Evolutionary conservation across 2,329 filamentous ascomycete species (phyloP), one percentile per base, ranked within the genome.

Genomic region (Ceratocystis papillata): DNA sequence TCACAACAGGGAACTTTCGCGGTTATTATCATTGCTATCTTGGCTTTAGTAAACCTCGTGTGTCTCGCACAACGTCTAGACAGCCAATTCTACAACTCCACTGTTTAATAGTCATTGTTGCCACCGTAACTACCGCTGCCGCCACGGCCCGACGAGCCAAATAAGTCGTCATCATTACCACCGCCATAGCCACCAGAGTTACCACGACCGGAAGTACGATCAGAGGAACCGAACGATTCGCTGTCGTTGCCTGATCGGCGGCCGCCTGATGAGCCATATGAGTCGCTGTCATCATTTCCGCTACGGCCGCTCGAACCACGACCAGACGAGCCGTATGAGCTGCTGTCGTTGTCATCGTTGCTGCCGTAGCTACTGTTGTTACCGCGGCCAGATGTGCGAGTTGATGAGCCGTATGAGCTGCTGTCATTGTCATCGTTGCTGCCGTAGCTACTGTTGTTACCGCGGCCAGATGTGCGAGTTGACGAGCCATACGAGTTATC

Each of bases 81-180:
- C 5, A 15, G 60, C 20, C 12, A 15, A 28, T 62, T 15, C 30
- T 22, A 45, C 4, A 64, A 33, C 33, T 20, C 55, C 10, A 8
- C n/a, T 5, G 64, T 30, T 68, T 73, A 73, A 50, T 74, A 70
- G 28, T 73, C 66, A 30, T 70, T 37, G 55, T 44, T 63, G 62
- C 68, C 68, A 62, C 70, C 70, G 6, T 63, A 46, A 20, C 55
- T 20, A 45, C 66, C 37, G 46, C 46, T 50, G n/a, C n/a, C 22
- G 46, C 46, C 46, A 50, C 71, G 70, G 53, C 65, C 65, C 25
- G 68, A 69, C 4, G 72, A 72, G 50, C 72, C 72, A 37, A 67
- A 70, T 20, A 69, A 70, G 48, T 70, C 67, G 48, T 68, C 25
- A 28, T 67, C 50, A 6, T 65, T 28, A 25, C 28, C 17, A 28